Evolutionary conservation across 2,329 filamentous ascomycete species (phyloP).

Genomic region (Colletotrichum caudatum): DNA sequence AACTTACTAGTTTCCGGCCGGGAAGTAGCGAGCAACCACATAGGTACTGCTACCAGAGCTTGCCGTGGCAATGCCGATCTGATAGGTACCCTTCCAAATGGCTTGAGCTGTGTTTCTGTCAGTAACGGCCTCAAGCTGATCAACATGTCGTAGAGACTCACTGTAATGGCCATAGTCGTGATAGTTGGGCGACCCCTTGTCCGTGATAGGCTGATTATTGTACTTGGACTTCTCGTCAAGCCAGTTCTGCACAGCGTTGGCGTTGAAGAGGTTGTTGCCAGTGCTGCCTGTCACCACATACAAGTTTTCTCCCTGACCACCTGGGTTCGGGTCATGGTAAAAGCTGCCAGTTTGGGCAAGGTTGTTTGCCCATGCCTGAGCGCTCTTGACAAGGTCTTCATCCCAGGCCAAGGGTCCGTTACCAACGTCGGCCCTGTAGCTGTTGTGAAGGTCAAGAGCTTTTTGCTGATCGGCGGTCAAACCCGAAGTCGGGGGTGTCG

Average conservation of each 20-base stretch:
- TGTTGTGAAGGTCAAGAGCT: slow-evolving; percentile 23
- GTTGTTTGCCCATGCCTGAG: slow-evolving; percentile 16
- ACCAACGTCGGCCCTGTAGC: not conserved
- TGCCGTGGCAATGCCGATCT: slow-evolving; percentile 10
- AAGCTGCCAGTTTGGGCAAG: not conserved
- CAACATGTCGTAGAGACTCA: not conserved
- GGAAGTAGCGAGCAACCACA: slow-evolving; percentile 23
- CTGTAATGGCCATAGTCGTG: slow-evolving; percentile 24
- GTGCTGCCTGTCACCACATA: too few species aligned
- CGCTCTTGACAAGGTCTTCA: not conserved
- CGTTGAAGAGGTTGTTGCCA: not conserved
- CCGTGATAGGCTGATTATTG: slow-evolving; percentile 13
- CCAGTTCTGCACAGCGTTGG: slow-evolving; percentile 30
- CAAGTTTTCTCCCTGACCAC: slow-evolving; percentile 38
- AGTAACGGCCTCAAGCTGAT: not conserved
- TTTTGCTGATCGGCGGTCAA: slow-evolving; percentile 12
- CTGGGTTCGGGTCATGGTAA: not conserved
- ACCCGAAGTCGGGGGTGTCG: not conserved
- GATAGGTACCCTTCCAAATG: slow-evolving; percentile 3
- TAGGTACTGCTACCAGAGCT: not conserved
- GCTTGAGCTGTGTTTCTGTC: slow-evolving; percentile 9
- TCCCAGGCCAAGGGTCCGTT: slow-evolving; percentile 4
- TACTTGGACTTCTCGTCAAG: slow-evolving; percentile 32
- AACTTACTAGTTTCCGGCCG: slow-evolving; percentile 21
- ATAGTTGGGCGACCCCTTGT: not conserved